Conservation (phyloP, 2,329 filamentous ascomycete genomes). For the Elsinoe perseae region DNA sequence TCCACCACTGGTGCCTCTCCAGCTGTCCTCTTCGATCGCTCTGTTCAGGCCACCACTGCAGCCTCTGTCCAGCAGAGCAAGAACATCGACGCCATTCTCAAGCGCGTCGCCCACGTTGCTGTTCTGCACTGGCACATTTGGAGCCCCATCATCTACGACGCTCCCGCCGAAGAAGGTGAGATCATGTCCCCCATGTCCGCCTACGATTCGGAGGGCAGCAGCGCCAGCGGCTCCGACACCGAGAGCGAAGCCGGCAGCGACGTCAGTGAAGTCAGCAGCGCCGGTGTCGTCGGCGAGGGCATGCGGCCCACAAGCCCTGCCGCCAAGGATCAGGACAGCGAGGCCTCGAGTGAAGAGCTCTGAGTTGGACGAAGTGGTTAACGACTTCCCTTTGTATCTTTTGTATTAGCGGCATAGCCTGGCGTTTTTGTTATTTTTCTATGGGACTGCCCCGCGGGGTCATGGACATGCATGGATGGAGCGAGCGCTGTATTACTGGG, state of each 20-base stretch:
- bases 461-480: background rate
- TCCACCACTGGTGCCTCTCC: constrained; percentile 19
- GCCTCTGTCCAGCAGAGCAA: constrained; percentile 2
- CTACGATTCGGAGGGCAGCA: constrained; percentile 9
- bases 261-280: constrained; percentile 7
- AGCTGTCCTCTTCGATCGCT: constrained; percentile 23
- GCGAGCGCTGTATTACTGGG: background rate
- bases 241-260: constrained; percentile 20
- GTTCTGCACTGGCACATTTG: constrained; percentile 88
- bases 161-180: constrained; percentile 29
- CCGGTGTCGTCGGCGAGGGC: background rate
- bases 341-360: background rate
- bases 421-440: background rate
- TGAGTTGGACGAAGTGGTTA: background rate
- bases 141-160: constrained; percentile 62
- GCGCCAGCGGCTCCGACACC: constrained; percentile 11
- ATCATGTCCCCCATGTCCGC: background rate
- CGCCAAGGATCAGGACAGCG: background rate
- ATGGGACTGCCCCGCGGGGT: background rate
- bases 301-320: background rate
- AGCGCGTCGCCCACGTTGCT: constrained; percentile 72
- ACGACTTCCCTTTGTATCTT: constrained; percentile 5
- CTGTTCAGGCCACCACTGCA: background rate
- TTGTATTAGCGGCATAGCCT: constrained; percentile 10
- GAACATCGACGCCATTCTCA: constrained; percentile 53